These are phyloP conservation scores for Aspergillus hortae DNA, from an alignment of 2,329 filamentous ascomycete species.

Conservation along the genomic window DNA sequence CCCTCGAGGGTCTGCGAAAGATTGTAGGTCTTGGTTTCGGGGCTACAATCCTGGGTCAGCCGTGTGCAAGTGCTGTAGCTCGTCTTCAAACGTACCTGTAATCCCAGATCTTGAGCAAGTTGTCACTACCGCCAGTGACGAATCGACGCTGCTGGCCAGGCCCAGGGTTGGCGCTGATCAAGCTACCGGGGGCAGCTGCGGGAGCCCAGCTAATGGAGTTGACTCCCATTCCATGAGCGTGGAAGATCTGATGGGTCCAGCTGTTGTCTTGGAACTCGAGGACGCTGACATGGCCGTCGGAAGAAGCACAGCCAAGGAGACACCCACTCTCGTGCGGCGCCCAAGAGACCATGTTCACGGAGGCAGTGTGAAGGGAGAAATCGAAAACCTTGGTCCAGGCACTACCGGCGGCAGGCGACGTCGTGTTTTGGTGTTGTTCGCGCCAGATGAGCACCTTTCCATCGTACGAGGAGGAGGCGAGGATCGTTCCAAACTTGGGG, in stretches of 20 bases:
- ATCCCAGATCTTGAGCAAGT: constrained; percentile 88
- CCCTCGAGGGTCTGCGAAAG: constrained; percentile 62
- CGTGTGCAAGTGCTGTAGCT: not conserved
- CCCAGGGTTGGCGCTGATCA: constrained; percentile 68
- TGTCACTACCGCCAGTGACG: constrained; percentile 93
- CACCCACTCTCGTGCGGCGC: constrained; percentile 95
- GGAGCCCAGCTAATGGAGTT: constrained; percentile 97
- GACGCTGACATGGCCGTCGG: constrained; percentile 88
- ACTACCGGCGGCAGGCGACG: constrained; percentile 43
- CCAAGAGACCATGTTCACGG: constrained; percentile 96
- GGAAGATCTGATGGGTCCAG: constrained; percentile 86
- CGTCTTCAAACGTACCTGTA: constrained; percentile 55
- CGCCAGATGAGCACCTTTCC: constrained; percentile 99
- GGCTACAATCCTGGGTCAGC: constrained; percentile 27
- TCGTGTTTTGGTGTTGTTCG: constrained; percentile 59
- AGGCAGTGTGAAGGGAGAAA: constrained; percentile 89
- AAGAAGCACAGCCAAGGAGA: constrained; percentile 88
- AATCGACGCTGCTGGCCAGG: constrained; percentile 71
- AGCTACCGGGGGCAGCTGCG: constrained; percentile 74
- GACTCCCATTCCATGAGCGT: constrained; percentile 87
- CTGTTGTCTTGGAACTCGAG: constrained; percentile 96
- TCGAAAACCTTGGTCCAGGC: constrained; percentile 87
- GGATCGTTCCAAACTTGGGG: constrained; percentile 96
- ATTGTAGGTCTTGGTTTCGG: constrained; percentile 52
- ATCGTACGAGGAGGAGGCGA: constrained; percentile 93